Evolutionary conservation across 1,284 basidiomycete species (phyloP).

Genomic region (Cryptococcus sp.): DNA sequence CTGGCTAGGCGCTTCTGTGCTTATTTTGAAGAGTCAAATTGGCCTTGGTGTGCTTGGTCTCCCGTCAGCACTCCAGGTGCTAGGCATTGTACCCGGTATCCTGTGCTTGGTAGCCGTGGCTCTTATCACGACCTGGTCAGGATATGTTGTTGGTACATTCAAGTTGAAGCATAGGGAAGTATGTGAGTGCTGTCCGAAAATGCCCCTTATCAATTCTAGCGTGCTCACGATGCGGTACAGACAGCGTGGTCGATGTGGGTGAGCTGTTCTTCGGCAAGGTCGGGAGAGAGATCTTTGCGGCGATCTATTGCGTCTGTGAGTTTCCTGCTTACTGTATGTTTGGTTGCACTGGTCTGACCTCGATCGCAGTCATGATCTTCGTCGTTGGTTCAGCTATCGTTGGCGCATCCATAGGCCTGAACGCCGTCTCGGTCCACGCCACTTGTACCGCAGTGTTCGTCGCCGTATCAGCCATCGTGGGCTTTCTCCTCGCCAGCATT

Average conservation of each 20-base stretch:
- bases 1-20: conserved; percentile 23
- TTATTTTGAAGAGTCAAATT: conserved; percentile 38
- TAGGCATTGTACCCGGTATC: conserved; percentile 36
- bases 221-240: conserved; percentile 10
- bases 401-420: conserved; percentile 32
- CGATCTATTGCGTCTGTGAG: conserved; percentile 22
- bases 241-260: conserved; percentile 35
- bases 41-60: conserved; percentile 40
- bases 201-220: background rate
- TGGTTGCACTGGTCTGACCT: background rate
- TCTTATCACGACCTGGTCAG: conserved; percentile 31
- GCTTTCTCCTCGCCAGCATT: conserved; percentile 34
- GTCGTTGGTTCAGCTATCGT: conserved; percentile 32
- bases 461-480: conserved; percentile 29
- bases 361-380: conserved; percentile 24
- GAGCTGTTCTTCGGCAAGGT: conserved; percentile 25
- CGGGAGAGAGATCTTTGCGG: conserved; percentile 31
- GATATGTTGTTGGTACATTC: conserved; percentile 23
- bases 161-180: conserved; percentile 20
- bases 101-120: conserved; percentile 34
- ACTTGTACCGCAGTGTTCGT: conserved; percentile 42
- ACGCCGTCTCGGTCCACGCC: conserved; percentile 36
- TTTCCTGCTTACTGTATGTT: conserved; percentile 1
- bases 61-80: conserved; percentile 23
- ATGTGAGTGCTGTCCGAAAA: conserved; percentile 2